Percentiles rank a stretch among this genome's conserved stretches.
These are phyloP conservation scores for Stylonectria norvegica DNA, from an alignment of 2,329 filamentous ascomycete species.

Conservation along the genomic window DNA sequence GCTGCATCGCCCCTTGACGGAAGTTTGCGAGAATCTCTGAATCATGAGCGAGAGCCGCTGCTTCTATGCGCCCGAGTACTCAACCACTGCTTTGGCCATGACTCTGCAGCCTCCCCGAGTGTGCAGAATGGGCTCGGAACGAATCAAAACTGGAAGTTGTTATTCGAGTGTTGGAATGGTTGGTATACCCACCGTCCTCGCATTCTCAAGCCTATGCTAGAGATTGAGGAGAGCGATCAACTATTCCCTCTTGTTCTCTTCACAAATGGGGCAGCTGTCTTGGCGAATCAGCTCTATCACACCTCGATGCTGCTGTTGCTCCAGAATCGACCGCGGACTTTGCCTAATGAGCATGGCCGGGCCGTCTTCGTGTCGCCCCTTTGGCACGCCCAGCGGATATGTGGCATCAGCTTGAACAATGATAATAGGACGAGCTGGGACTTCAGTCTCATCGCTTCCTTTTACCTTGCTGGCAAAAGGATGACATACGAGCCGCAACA, in stretches of 20 bases:
- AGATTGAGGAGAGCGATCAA: conserved; percentile 29
- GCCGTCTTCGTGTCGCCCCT: conserved; percentile 39
- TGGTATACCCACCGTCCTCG: conserved; percentile 34
- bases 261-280: conserved; percentile 38
- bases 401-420: conserved; percentile 48
- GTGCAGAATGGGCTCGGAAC: conserved; percentile 11
- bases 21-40: conserved; percentile 18
- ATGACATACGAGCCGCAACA: conserved; percentile 51
- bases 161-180: conserved; percentile 29
- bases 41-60: conserved; percentile 26
- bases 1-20: conserved; percentile 17
- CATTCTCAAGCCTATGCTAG: conserved; percentile 33
- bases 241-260: conserved; percentile 37
- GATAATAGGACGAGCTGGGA: conserved; percentile 46
- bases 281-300: conserved; percentile 56
- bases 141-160: conserved; percentile 29
- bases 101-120: conserved; percentile 8
- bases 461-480: conserved; percentile 41
- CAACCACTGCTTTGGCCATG: conserved; percentile 27
- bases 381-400: conserved; percentile 48
- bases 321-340: conserved; percentile 46
- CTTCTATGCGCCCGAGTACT: conserved; percentile 35
- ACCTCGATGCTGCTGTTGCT: conserved; percentile 52
- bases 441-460: conserved; percentile 43
- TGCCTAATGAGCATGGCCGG: conserved; percentile 29